phyloP scores from a whole-genome alignment of 345 rosid species.

The Bruguiera sexangula region DNA sequence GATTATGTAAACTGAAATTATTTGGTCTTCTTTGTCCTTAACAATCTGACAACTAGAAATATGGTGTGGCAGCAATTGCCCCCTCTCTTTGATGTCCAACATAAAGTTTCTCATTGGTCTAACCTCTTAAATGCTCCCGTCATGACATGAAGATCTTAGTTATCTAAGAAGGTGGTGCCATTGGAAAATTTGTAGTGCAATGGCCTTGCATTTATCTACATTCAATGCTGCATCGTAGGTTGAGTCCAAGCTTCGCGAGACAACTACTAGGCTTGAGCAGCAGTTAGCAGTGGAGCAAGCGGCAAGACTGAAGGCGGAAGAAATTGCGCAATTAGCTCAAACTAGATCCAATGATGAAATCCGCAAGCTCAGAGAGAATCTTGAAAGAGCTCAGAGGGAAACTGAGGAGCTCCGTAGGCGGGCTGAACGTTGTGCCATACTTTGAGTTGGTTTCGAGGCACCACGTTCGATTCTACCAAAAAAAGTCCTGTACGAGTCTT shows the following conservation, averaged over 20 bases:
- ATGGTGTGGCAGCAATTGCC: no score
- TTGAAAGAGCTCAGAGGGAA: slow-evolving; percentile 62
- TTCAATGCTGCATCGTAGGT: slow-evolving; percentile 37
- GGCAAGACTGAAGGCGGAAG: slow-evolving; percentile 64
- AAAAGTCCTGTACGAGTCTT: no score
- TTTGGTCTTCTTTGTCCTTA: no score
- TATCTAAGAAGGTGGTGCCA: neutral
- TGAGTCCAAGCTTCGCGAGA: slow-evolving; percentile 72
- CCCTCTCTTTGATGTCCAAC: no score
- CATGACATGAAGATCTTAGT: neutral
- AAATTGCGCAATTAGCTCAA: slow-evolving; percentile 52
- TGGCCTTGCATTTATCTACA: neutral
- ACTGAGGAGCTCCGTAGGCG: slow-evolving; percentile 55
- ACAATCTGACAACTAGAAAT: no score
- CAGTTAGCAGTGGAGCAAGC: slow-evolving; percentile 77
- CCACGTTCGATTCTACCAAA: no score
- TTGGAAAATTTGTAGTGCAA: neutral
- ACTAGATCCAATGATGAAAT: slow-evolving; percentile 71
- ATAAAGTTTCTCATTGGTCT: no score
- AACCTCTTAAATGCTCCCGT: no score
- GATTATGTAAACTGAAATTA: no score
- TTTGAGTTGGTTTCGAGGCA: slow-evolving; percentile 18
- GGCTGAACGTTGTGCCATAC: slow-evolving; percentile 53
- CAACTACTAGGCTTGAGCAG: slow-evolving; percentile 60
- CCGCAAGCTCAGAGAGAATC: slow-evolving; percentile 62